Base-by-base conservation (phyloP, 805 yeast genomes). In the Candida krabiensis region DNA sequence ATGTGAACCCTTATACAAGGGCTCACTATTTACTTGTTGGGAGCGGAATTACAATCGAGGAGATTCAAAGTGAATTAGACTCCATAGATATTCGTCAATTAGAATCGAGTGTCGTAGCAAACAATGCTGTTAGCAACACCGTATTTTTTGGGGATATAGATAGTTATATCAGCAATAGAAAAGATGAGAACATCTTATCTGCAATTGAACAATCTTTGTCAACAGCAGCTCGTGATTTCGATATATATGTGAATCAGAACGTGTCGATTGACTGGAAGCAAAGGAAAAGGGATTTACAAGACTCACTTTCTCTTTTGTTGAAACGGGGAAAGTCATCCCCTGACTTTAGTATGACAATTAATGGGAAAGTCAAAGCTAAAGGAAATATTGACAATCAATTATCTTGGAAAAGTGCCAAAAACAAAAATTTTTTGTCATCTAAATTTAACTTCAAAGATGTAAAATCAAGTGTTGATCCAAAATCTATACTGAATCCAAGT, bases 21-120 rank as follows among this genome's bases (percentile, higher is more conserved):
- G 93, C 86, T 2, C 98, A 93, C 56, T 93, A 93, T 59, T 66
- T 93, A 27, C 67, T 91, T 30, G 96, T 96, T 5, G 86, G 90
- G 1, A 83, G 91, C 54, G 97, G 97, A 1, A 75, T 89, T 36
- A 80, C 86, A 28, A 82, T 91, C 35, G 96, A 87, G 51, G 93
- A 87, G 40, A 79, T 90, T 27, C 89, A 86, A 47, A 64, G 63
- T 22, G 82, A 79, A 33, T 61, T 83, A 40, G 69, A 71, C 34
- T 49, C 73, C 26, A 57, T 73, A 41, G 63, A 66, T 29, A 41
- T 61, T 9, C 50, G 41, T 19, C 47, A 43, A 18, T 24, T 47
- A n/a, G 52, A 50, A 27, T 19, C 47, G 36, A 38, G 26, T 25
- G 41, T 22, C 3, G 24, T 27, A 23, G 16, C 33, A 4, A 24